phyloP scores from a whole-genome alignment of 2,329 filamentous ascomycete species.

The Paracamarosporium sp. region DNA sequence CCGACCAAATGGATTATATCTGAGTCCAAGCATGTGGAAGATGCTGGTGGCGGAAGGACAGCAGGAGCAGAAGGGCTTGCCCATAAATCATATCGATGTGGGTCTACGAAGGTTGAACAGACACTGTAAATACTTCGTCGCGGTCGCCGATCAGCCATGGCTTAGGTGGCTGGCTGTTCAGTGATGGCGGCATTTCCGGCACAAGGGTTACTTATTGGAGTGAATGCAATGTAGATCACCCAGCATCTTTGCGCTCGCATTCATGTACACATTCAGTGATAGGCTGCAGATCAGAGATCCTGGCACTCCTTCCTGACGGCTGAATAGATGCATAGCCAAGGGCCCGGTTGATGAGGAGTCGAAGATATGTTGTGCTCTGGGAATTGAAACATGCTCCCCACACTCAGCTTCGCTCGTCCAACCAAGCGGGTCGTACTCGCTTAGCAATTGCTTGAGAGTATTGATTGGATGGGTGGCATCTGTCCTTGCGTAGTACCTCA shows the following conservation, averaged over 20 bases:
- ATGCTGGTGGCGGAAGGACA: not conserved
- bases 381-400: not conserved
- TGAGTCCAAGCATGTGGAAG: constrained; percentile 17
- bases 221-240: constrained; percentile 1
- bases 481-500: not conserved
- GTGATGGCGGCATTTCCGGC: not conserved
- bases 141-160: not conserved
- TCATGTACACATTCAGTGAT: not conserved
- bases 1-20: constrained; percentile 18
- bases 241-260: not conserved
- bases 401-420: not conserved
- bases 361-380: not conserved
- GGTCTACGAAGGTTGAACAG: not conserved
- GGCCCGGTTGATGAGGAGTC: not conserved
- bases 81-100: constrained; percentile 5
- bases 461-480: not conserved
- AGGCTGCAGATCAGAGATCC: not conserved
- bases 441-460: not conserved
- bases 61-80: constrained; percentile 7
- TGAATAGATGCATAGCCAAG: not conserved
- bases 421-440: not conserved
- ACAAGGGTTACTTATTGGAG: not conserved
- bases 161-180: not conserved
- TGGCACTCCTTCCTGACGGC: not conserved
- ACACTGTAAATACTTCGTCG: constrained; percentile 7